Conservation (phyloP, 306 rosid species). For the Myrica gale region DNA sequence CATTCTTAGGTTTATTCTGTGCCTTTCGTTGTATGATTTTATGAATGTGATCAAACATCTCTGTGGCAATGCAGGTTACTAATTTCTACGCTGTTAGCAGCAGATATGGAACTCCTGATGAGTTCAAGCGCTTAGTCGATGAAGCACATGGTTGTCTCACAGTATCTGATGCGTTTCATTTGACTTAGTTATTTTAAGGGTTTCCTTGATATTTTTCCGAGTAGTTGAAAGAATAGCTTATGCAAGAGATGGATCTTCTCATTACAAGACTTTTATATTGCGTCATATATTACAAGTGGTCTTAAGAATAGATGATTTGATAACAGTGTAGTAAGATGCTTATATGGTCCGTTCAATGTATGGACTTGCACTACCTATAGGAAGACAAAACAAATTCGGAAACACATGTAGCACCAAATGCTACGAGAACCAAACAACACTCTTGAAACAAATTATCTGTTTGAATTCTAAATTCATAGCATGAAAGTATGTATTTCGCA, state of each 20-base stretch:
- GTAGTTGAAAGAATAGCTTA: conserved; percentile 3
- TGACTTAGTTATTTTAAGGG: not conserved
- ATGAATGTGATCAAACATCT: conserved; percentile 26
- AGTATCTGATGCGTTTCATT: conserved; percentile 18
- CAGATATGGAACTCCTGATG: conserved; percentile 93
- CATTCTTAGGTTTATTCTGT: conserved; percentile 5
- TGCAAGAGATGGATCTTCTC: conserved; percentile 16
- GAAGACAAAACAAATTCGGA: not conserved
- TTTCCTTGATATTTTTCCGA: conserved; percentile 10
- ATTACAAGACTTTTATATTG: conserved; percentile 8
- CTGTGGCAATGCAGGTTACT: conserved; percentile 66
- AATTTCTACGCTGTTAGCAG: conserved; percentile 88
- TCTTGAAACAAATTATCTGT: not conserved
- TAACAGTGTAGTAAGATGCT: conserved; percentile 17
- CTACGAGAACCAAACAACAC: not conserved
- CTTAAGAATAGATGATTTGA: conserved; percentile 10
- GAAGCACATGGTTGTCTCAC: conserved; percentile 84
- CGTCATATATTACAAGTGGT: conserved; percentile 4
- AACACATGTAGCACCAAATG: not conserved
- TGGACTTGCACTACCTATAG: conserved; percentile 8
- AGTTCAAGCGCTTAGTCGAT: conserved; percentile 94
- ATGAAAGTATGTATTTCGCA: conserved; percentile 7
- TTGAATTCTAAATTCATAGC: too few relatives aligned
- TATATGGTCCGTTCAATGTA: not conserved
- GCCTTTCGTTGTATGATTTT: not conserved